Evolutionary conservation across 805 yeast species (phyloP).

Genomic region (Starmera caribaea): DNA sequence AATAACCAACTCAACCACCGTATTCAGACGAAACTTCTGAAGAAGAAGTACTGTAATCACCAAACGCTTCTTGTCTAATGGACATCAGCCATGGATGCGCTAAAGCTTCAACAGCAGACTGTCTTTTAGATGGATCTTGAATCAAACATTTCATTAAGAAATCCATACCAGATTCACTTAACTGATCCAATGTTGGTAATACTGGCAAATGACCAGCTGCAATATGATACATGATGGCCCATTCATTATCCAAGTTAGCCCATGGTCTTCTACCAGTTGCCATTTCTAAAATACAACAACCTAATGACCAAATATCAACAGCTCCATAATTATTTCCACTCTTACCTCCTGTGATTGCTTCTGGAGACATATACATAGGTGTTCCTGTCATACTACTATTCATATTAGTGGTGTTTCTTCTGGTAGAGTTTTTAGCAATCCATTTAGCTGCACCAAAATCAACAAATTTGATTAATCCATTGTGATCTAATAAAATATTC

Average conservation of each 20-base stretch:
- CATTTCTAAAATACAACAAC: constrained; percentile 95
- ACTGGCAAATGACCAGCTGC: constrained; percentile 92
- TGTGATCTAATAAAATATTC: constrained; percentile 79
- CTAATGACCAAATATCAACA: constrained; percentile 90
- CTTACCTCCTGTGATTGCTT: constrained; percentile 70
- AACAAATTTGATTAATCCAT: constrained; percentile 89
- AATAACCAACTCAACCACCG: background rate
- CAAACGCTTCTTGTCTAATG: constrained; percentile 63
- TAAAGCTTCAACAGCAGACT: constrained; percentile 75
- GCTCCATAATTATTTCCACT: constrained; percentile 28
- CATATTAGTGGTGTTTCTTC: constrained; percentile 24
- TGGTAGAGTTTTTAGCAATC: constrained; percentile 48
- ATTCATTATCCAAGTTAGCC: constrained; percentile 92
- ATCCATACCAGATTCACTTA: constrained; percentile 60
- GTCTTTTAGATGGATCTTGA: constrained; percentile 72
- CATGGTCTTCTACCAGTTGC: constrained; percentile 94
- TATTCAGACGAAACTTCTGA: constrained; percentile 1
- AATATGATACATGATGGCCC: constrained; percentile 97
- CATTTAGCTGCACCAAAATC: constrained; percentile 98
- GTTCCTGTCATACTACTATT: constrained; percentile 59
- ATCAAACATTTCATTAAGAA: constrained; percentile 72
- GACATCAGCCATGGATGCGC: constrained; percentile 85
- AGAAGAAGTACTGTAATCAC: constrained; percentile 23
- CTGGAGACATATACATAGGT: constrained; percentile 99
- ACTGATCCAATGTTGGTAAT: constrained; percentile 69